These are phyloP conservation scores for Fusarium heterosporum DNA, from an alignment of 2,329 filamentous ascomycete genomes.

Conservation along the genomic window DNA sequence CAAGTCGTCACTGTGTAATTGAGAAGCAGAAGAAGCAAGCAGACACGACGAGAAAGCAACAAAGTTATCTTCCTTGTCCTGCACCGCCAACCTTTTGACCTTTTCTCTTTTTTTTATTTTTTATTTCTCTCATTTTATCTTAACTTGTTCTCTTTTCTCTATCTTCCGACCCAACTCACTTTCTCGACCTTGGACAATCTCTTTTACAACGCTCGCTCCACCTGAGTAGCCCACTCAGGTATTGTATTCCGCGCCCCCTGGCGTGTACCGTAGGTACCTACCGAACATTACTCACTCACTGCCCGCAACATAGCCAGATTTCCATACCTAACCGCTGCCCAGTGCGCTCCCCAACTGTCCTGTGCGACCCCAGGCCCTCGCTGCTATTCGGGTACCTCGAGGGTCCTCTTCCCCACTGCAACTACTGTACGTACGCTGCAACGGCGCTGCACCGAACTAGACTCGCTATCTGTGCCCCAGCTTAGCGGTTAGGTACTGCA, in stretches of 20 bases:
- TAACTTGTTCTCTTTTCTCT: background rate
- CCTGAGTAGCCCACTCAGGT: conserved; percentile 18
- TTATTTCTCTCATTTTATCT: background rate
- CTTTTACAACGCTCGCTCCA: conserved; percentile 39
- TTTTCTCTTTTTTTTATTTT: background rate
- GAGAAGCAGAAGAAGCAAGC: conserved; percentile 25
- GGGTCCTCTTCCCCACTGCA: conserved; percentile 36
- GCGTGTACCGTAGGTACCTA: conserved; percentile 7
- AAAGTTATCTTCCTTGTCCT: background rate
- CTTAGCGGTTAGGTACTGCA: conserved; percentile 30
- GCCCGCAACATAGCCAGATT: background rate
- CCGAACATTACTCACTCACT: background rate
- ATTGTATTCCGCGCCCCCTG: conserved; percentile 15
- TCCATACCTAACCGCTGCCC: too few relatives aligned
- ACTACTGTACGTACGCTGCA: conserved; percentile 30
- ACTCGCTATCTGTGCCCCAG: conserved; percentile 24
- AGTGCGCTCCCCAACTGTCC: background rate
- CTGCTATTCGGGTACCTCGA: conserved; percentile 39
- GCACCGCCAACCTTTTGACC: background rate
- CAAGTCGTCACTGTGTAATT: conserved; percentile 14
- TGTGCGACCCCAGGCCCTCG: conserved; percentile 30
- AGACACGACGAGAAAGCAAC: conserved; percentile 3
- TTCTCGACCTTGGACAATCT: conserved; percentile 28
- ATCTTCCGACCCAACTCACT: background rate
- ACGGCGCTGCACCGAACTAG: conserved; percentile 19